Conservation (phyloP, 805 yeast species). For the Isabelozyma pseudorhagii region DNA sequence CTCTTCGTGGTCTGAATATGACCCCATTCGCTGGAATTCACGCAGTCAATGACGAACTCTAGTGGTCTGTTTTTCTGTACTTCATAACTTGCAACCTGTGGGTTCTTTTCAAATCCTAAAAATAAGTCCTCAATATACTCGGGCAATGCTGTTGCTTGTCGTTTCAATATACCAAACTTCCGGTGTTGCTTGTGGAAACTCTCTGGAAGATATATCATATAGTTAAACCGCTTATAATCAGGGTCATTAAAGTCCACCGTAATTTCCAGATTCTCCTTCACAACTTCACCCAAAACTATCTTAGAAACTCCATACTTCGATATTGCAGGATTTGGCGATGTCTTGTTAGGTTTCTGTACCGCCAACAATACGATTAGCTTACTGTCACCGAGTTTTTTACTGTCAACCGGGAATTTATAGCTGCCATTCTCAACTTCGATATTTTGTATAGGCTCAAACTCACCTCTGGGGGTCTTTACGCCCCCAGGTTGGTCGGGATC, state of each 20-base stretch:
- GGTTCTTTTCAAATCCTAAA: not conserved
- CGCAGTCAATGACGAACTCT: conserved; percentile 1
- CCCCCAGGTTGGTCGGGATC: conserved; percentile 7
- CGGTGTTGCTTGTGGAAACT: not conserved
- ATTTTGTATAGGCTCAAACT: conserved; percentile 12
- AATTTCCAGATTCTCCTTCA: not conserved
- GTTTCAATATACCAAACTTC: not conserved
- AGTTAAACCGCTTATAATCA: not conserved
- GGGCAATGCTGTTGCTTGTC: not conserved
- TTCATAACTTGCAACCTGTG: not conserved
- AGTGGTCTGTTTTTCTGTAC: conserved; percentile 1
- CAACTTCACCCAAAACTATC: conserved; percentile 10
- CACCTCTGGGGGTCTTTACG: conserved; percentile 27
- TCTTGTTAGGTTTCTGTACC: conserved; percentile 23
- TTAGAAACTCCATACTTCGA: conserved; percentile 19
- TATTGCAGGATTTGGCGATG: conserved; percentile 14
- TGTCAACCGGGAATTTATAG: not conserved
- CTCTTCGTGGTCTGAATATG: not conserved
- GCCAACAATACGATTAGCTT: conserved; percentile 16
- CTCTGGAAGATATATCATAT: conserved; percentile 1
- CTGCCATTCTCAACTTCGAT: conserved; percentile 6
- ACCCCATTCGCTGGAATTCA: not conserved
- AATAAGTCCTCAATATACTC: not conserved
- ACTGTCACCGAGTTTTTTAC: not conserved
- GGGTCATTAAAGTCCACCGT: not conserved